Percentiles rank a stretch among this genome's conserved stretches.
Evolutionary conservation across 2,329 filamentous ascomycete species (phyloP).

Genomic region (Arthrobotrys iridis): DNA sequence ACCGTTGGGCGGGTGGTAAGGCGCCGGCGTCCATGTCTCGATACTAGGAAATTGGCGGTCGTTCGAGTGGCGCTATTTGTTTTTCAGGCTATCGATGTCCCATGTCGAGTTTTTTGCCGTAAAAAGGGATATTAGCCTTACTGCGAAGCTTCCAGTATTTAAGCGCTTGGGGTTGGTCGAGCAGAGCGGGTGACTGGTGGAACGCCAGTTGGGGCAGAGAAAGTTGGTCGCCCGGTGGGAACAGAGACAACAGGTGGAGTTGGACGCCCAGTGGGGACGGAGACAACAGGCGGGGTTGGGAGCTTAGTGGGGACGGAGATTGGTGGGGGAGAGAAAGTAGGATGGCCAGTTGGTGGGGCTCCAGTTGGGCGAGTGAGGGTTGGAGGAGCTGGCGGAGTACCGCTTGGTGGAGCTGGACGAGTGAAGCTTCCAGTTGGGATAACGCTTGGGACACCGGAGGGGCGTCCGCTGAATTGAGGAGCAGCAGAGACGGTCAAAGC

Average conservation of each 20-base stretch:
- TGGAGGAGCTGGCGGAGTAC: not conserved
- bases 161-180: constrained; percentile 27
- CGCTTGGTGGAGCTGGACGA: constrained; percentile 9
- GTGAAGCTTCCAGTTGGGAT: not conserved
- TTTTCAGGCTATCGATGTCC: too few relatives aligned
- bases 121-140: too few relatives aligned
- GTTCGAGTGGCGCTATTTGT: too few relatives aligned
- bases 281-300: not conserved
- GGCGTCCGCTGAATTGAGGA: constrained; percentile 25
- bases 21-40: too few relatives aligned
- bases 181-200: constrained; percentile 7
- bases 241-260: not conserved
- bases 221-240: not conserved
- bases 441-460: constrained; percentile 10
- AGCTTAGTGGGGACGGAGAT: not conserved
- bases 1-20: too few relatives aligned
- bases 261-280: constrained; percentile 5
- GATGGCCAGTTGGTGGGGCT: constrained; percentile 5
- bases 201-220: not conserved
- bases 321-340: not conserved
- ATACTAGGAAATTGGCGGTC: too few relatives aligned
- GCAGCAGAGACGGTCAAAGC: constrained; percentile 41
- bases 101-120: too few relatives aligned
- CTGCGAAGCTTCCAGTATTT: not conserved
- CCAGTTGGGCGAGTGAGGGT: constrained; percentile 3